Base-by-base conservation (phyloP, 169 alveolate species). In the Fabrea salina region DNA sequence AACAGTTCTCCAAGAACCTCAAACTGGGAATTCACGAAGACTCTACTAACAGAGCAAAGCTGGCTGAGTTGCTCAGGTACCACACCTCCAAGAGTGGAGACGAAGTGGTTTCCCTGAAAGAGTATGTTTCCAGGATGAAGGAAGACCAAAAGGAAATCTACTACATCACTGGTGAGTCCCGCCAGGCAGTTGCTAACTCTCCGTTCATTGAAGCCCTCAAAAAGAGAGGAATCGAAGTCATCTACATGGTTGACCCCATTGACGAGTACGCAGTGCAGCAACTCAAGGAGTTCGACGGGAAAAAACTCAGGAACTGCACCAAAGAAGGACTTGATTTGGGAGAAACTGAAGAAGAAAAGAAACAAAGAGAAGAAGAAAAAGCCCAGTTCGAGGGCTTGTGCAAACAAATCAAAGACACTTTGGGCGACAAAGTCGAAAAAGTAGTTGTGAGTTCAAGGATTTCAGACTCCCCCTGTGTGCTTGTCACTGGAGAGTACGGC, bases 1-100 rank as follows among this genome's bases (percentile, higher is more conserved):
- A 98, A 90, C 98, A 97, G 89, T 98, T 98, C 98, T 95, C 98
- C 86, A 98, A 98, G 97, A 98, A 98, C 95, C 94, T 98, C 71
- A 98, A 97, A 91, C 91, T 98, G 76, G 99, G 99, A 66, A 97
- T 98, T 88, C 99, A 98, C 86, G 99, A 98, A 87, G 99, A 98
- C 87, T 90, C 98, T 75, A 95, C 99, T 72, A 98, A 98, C 93
- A 91, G 99, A 74, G 85, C 89, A 30, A 98, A 98, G 97, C 92
- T 97, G 83, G 97, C 99, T 33, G 99, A 98, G 86, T 91, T 98
- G 84, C 92, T 98, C 57, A 95, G 99, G 82, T 98, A 89, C 94
- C 98, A 98, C 88, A 95, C 99, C 47, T 90, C 99, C 86, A 98
- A 98, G 95, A 89, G 97, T 53, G 99, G 99, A 79, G 99, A 98